Evolutionary conservation across 140 eudicot genomes (phyloP).

Genomic region (Cichorium intybus): DNA sequence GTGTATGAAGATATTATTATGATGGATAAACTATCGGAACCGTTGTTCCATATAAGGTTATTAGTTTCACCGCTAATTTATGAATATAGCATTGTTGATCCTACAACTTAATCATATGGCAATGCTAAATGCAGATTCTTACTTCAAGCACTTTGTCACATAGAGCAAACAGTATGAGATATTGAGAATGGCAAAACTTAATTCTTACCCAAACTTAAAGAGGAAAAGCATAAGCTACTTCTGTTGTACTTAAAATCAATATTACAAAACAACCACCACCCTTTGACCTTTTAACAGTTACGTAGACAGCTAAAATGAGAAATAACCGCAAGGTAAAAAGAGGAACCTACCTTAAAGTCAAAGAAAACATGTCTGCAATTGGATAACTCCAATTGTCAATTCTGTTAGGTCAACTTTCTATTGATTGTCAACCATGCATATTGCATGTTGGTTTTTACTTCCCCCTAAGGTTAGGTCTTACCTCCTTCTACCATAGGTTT

Average conservation of each 20-base stretch:
- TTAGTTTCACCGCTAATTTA: neutral
- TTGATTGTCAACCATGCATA: neutral
- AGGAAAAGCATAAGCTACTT: conserved; percentile 2
- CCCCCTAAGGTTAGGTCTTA: neutral
- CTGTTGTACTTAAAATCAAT: conserved; percentile 11
- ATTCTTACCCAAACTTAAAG: neutral
- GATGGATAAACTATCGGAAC: conserved; percentile 1
- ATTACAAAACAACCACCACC: neutral
- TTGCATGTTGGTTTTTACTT: conserved; percentile 5
- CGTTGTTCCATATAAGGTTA: neutral
- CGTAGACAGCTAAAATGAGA: neutral
- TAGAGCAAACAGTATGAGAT: conserved; percentile 3
- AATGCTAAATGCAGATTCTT: conserved; percentile 17
- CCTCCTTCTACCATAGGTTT: neutral
- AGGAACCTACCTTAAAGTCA: neutral
- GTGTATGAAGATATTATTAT: neutral
- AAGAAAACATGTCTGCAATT: neutral
- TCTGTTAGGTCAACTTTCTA: neutral
- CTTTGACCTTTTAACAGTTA: neutral
- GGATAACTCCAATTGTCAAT: neutral
- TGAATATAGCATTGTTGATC: conserved; percentile 12
- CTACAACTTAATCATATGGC: neutral
- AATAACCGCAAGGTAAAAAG: neutral
- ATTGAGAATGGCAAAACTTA: neutral
- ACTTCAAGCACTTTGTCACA: neutral